Percentiles rank a stretch among this genome's conserved stretches.
phyloP scores from a whole-genome alignment of 2,329 filamentous ascomycete species.

The Onygenales sp. region DNA sequence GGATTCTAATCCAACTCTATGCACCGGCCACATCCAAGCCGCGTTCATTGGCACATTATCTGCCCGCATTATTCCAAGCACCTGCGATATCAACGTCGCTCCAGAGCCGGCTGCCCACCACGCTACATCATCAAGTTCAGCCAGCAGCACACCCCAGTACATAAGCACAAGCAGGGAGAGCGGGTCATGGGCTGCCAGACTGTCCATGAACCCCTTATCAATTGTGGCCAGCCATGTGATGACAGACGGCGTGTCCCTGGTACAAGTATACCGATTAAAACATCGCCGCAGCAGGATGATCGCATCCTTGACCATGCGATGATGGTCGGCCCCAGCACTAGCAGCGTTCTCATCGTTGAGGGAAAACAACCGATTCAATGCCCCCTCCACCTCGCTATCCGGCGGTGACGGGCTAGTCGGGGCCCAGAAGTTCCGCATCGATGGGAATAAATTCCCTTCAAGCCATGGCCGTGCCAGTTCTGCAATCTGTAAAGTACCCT shows the following conservation, averaged over 20 bases:
- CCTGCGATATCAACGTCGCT: constrained; percentile 8
- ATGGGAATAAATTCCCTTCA: constrained; percentile 44
- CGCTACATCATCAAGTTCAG: constrained; percentile 8
- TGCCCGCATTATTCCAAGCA: not conserved
- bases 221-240: constrained; percentile 22
- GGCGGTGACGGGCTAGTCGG: constrained; percentile 16
- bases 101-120: constrained; percentile 16
- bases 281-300: constrained; percentile 20
- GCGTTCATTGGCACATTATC: too few relatives aligned
- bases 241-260: constrained; percentile 20
- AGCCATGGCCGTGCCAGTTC: constrained; percentile 28
- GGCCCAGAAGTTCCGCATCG: constrained; percentile 36
- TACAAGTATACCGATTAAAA: constrained; percentile 18
- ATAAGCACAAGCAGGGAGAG: constrained; percentile 14
- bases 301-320: constrained; percentile 22
- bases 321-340: constrained; percentile 17
- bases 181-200: constrained; percentile 7
- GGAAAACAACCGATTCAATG: constrained; percentile 18
- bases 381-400: constrained; percentile 18
- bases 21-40: too few relatives aligned
- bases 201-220: constrained; percentile 11
- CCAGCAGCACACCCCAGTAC: constrained; percentile 16
- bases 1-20: too few relatives aligned
- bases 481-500: constrained; percentile 26
- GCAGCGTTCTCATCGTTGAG: constrained; percentile 22